Percentiles rank a stretch among this genome's conserved stretches.
phyloP scores from a whole-genome alignment of 331 rosid genomes.

The Cydonia oblonga region DNA sequence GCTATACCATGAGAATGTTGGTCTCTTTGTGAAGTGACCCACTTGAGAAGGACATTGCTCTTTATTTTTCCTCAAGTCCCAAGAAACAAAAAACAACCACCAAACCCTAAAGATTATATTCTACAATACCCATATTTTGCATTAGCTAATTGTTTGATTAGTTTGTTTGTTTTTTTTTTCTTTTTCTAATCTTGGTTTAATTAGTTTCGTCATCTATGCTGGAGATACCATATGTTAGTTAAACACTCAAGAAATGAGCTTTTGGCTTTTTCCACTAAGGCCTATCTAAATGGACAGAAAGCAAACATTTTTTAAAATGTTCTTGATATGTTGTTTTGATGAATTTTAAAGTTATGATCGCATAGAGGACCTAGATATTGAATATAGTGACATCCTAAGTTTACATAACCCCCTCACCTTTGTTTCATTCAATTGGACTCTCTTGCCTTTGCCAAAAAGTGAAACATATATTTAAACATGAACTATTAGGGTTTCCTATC shows the following conservation, averaged over 20 bases:
- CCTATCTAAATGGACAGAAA: not conserved
- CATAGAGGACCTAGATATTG: not conserved
- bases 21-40: conserved; percentile 47
- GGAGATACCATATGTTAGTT: conserved; percentile 1
- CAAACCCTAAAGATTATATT: conserved; percentile 17
- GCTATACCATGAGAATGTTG: conserved; percentile 53
- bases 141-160: not conserved
- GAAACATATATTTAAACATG: not conserved
- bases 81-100: conserved; percentile 11
- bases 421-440: conserved; percentile 13
- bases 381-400: not conserved
- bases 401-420: not conserved
- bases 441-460: not conserved
- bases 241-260: conserved; percentile 5
- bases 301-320: not conserved
- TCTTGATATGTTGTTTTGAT: not conserved
- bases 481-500: conserved; percentile 1
- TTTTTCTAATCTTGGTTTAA: not conserved
- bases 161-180: not conserved
- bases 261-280: conserved; percentile 18
- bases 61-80: conserved; percentile 26
- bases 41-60: conserved; percentile 38
- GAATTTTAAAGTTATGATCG: not conserved
- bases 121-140: no score
- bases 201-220: not conserved